Percentiles rank a stretch among this genome's conserved stretches.
Conservation (phyloP, 192 early-diverging fungal genomes). For the Gigaspora rosea region DNA sequence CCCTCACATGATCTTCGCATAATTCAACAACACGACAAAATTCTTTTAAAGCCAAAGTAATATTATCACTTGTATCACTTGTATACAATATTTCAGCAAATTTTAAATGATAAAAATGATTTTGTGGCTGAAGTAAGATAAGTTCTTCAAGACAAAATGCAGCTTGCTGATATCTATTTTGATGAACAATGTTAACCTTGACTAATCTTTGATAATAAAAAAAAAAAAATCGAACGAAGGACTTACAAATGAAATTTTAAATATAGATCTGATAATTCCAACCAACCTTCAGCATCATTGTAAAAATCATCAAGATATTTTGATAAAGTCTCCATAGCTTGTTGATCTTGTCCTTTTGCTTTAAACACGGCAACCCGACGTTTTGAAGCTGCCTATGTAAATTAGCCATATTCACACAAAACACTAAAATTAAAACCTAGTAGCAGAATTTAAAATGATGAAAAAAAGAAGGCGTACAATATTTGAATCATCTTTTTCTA, state of each 20-base stretch:
- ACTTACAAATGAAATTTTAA: slow-evolving; percentile 61
- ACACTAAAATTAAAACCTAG: no score
- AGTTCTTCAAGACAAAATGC: slow-evolving; percentile 91
- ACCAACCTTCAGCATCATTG: slow-evolving; percentile 90
- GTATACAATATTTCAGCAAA: slow-evolving; percentile 89
- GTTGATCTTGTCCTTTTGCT: slow-evolving; percentile 59
- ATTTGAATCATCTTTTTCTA: slow-evolving; percentile 79
- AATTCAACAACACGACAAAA: slow-evolving; percentile 88
- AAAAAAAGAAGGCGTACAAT: slow-evolving; percentile 46
- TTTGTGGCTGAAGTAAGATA: slow-evolving; percentile 82
- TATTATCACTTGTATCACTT: slow-evolving; percentile 63
- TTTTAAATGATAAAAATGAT: slow-evolving; percentile 83
- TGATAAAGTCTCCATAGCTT: slow-evolving; percentile 74
- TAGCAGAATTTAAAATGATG: no score
- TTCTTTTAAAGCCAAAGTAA: slow-evolving; percentile 78
- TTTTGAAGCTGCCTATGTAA: slow-evolving; percentile 60
- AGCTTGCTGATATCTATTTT: slow-evolving; percentile 71
- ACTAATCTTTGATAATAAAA: neutral
- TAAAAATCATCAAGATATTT: slow-evolving; percentile 82
- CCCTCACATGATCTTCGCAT: slow-evolving; percentile 81
- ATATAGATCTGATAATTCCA: slow-evolving; percentile 79
- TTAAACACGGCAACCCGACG: slow-evolving; percentile 77
- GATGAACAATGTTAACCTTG: neutral
- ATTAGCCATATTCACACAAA: no score
- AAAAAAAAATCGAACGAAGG: neutral